Evolutionary conservation across 371 early-diverging fungal genomes (phyloP), one percentile per base, ranked within the genome.

Genomic region (Syncephalastrum contaminatum): DNA sequence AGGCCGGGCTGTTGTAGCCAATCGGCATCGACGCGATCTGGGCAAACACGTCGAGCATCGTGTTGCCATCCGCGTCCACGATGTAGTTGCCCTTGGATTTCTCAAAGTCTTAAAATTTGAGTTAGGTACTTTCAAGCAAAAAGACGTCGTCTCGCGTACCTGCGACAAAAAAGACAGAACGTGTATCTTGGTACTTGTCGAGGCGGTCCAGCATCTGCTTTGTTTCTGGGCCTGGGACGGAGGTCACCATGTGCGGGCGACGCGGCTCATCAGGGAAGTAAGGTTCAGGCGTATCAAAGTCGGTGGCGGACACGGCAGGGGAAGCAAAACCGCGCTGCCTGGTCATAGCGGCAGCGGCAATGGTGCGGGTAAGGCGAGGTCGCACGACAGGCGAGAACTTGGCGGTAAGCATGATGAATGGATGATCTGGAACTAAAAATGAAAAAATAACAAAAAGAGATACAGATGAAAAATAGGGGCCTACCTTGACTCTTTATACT

Each of bases 11-110:
- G 63, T 90, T 90, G 72, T 90, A 90, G 3, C 90, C 90, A 24
- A 90, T 58, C 19, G 90, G 89, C 41, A 90, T 82, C 21, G 89
- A 88, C n/a, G 90, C 85, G 27, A 88, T 88, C 67, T 90, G 89
- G 47, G 85, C 85, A 73, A 81, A 88, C 44, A 90, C 63, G 54
- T 90, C 90, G 44, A 90, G 66, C 50, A 82, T 60, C 3, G 62
- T 68, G 54, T 90, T 90, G 45, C 90, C 90, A 60, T 90, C 90
- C 0, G 84, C 83, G 60, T 90, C 90, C 1, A 77, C 83, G 43
- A 90, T 85, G 62, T 87, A 90, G 61, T 89, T 90, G 60, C 90
- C 90, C 16, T 80, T 73, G 27, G 88, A 87, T 58, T 86, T 84
- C 47, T 57, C 69, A 57, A 81, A 82, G 62, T 90, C 90, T 78